phyloP scores from a whole-genome alignment of 352 stramenopile species.

The Globisporangium parvum region DNA sequence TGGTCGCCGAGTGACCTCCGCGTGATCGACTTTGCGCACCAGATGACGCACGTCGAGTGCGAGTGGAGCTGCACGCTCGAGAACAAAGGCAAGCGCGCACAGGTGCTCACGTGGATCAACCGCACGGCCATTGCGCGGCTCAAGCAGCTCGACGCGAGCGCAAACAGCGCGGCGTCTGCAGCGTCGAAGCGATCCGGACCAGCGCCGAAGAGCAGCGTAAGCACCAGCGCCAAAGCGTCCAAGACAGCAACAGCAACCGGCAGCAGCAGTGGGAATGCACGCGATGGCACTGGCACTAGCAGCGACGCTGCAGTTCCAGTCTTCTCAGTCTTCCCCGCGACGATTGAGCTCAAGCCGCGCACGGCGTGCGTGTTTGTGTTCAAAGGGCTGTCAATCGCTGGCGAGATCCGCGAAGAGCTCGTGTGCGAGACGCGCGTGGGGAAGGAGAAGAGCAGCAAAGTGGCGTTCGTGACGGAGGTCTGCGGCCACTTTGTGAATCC shows the following conservation, averaged over 20 bases:
- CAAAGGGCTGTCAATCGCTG: conserved; percentile 69
- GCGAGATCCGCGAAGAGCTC: conserved; percentile 75
- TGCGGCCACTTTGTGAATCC: conserved; percentile 89
- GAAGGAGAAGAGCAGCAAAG: conserved; percentile 88
- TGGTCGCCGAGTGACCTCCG: conserved; percentile 87
- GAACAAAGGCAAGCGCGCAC: conserved; percentile 92
- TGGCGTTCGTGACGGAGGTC: conserved; percentile 88
- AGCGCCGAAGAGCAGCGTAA: background rate
- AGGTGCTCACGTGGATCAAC: conserved; percentile 92
- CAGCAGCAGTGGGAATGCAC: background rate
- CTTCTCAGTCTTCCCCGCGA: conserved; percentile 88
- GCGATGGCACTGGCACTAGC: background rate
- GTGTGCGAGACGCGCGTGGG: conserved; percentile 89
- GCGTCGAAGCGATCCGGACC: conserved; percentile 6
- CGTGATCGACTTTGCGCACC: conserved; percentile 88
- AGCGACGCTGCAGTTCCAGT: conserved; percentile 23
- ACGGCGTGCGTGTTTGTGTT: conserved; percentile 94
- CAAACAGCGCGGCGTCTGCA: background rate
- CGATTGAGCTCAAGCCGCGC: conserved; percentile 90
- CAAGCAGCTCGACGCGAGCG: conserved; percentile 21
- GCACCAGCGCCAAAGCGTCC: background rate
- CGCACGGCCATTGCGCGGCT: conserved; percentile 38
- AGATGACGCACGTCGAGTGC: conserved; percentile 88
- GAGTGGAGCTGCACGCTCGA: conserved; percentile 92
- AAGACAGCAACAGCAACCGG: background rate